These are phyloP conservation scores for Scedosporium dehoogii DNA, from an alignment of 2,329 filamentous ascomycete species.

Conservation along the genomic window DNA sequence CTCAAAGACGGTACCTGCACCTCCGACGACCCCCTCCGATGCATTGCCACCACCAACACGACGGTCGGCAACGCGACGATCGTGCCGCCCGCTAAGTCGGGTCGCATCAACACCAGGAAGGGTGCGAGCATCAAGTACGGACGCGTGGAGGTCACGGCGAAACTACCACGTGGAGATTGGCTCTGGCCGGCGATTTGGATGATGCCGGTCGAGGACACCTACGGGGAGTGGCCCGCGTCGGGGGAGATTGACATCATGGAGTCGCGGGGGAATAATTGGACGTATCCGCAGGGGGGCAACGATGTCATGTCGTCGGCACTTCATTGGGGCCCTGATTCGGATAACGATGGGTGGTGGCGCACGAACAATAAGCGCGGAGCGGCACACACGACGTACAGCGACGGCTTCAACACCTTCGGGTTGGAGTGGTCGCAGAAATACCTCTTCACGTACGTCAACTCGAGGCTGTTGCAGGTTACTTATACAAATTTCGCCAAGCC, in stretches of 20 bases:
- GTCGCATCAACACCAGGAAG: slow-evolving; percentile 64
- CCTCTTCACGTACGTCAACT: slow-evolving; percentile 78
- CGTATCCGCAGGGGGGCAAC: slow-evolving; percentile 67
- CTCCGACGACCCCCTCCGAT: slow-evolving; percentile 43
- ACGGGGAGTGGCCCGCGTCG: slow-evolving; percentile 68
- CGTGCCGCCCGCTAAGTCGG: slow-evolving; percentile 68
- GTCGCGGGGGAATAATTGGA: slow-evolving; percentile 72
- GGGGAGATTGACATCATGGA: slow-evolving; percentile 81
- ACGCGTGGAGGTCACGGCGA: slow-evolving; percentile 69
- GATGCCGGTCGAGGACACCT: slow-evolving; percentile 62
- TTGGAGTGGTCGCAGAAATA: slow-evolving; percentile 85
- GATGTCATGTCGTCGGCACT: slow-evolving; percentile 70
- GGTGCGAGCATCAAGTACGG: slow-evolving; percentile 68
- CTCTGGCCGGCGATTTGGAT: slow-evolving; percentile 91
- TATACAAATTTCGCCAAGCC: slow-evolving; percentile 64
- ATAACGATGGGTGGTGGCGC: slow-evolving; percentile 72
- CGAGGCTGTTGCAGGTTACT: slow-evolving; percentile 66
- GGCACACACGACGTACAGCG: slow-evolving; percentile 63
- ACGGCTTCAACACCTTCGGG: slow-evolving; percentile 65
- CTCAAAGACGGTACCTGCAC: slow-evolving; percentile 58
- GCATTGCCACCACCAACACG: slow-evolving; percentile 62
- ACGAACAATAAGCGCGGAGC: slow-evolving; percentile 70
- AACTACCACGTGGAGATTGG: slow-evolving; percentile 72
- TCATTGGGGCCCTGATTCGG: slow-evolving; percentile 68
- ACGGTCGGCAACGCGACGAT: slow-evolving; percentile 62